phyloP scores from a whole-genome alignment of 1,284 basidiomycete genomes.

The Cryptococcus sp. region DNA sequence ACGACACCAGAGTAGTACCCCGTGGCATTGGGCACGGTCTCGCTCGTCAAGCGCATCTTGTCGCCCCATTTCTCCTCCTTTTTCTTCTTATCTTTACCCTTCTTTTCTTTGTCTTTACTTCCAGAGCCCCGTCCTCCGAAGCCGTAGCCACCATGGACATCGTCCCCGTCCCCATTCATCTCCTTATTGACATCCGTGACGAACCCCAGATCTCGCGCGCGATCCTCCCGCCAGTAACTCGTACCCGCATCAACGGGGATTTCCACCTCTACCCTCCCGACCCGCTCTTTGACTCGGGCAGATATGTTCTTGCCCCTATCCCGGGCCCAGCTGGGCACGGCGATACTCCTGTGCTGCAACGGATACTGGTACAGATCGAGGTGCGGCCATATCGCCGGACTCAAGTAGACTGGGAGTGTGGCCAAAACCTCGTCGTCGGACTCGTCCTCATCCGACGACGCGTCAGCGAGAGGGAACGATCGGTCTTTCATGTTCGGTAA shows the following conservation, averaged over 20 bases:
- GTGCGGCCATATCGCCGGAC: conserved; percentile 29
- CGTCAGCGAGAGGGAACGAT: conserved; percentile 24
- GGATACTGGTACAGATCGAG: conserved; percentile 52
- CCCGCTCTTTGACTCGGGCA: conserved; percentile 47
- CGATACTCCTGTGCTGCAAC: conserved; percentile 39
- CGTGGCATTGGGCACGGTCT: conserved; percentile 40
- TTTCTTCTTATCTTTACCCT: conserved; percentile 28
- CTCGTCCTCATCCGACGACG: conserved; percentile 15
- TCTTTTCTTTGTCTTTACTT: conserved; percentile 29
- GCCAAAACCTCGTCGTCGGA: conserved; percentile 40
- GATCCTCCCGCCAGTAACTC: conserved; percentile 50
- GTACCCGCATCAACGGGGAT: conserved; percentile 47
- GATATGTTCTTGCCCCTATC: conserved; percentile 48
- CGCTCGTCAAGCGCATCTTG: conserved; percentile 49
- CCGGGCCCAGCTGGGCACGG: conserved; percentile 41
- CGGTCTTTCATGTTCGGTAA: conserved; percentile 28
- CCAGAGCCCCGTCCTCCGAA: conserved; percentile 13
- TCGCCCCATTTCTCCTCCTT: conserved; percentile 46
- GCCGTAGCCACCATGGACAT: conserved; percentile 30
- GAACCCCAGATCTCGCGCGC: conserved; percentile 46
- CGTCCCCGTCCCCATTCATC: conserved; percentile 28
- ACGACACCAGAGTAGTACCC: conserved; percentile 48
- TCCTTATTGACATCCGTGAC: conserved; percentile 25
- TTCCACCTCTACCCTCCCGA: conserved; percentile 49
- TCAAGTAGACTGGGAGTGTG: conserved; percentile 50